Evolutionary conservation across 345 rosid genomes (phyloP), one percentile per base, ranked within the genome.

Genomic region (Brassica nigra): DNA sequence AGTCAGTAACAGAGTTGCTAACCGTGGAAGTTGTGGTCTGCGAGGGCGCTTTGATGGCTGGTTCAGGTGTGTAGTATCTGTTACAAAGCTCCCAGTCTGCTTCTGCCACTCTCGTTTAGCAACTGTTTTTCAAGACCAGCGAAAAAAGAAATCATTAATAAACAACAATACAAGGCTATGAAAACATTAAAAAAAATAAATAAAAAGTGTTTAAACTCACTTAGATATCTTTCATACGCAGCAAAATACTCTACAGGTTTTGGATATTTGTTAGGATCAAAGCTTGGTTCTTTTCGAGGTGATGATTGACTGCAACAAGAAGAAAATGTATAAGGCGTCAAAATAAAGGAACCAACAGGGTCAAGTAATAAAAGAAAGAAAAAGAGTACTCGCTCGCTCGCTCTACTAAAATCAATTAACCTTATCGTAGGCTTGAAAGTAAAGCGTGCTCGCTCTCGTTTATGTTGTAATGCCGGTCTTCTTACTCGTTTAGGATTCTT

Each of bases 201-300:
- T 23, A 76, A 55, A 70, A 39, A 10, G 10, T 10, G 4, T 36
- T 3, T 77, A 82, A 79, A 82, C 93, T 87, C 86, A 95, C 99
- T 83, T 75, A 86, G 83, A 72, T 37, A 78, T 81, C 74, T 89
- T 69, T 88, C 95, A 79, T 55, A 92, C 63, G 90, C 98, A 68
- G 71, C 74, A 80, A 91, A 95, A 77, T 75, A 92, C n/a, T 95
- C 94, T 37, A 85, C 89, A 6, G 94, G 94, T 31, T 85, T 94
- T 52, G 84, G 87, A 74, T 85, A 79, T 70, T 86, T 84, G 70
- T 81, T 90, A 66, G 81, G 62, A 77, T 91, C 93, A 78, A 91
- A 88, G 75, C 75, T 78, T 59, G 86, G 90, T 44, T 84, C 89
- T 70, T 27, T 74, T 65, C 77, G 84, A 69, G 75, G 70, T 54